Conservation (phyloP, 73 alveolate species). For the Symbiodinium natans region DNA sequence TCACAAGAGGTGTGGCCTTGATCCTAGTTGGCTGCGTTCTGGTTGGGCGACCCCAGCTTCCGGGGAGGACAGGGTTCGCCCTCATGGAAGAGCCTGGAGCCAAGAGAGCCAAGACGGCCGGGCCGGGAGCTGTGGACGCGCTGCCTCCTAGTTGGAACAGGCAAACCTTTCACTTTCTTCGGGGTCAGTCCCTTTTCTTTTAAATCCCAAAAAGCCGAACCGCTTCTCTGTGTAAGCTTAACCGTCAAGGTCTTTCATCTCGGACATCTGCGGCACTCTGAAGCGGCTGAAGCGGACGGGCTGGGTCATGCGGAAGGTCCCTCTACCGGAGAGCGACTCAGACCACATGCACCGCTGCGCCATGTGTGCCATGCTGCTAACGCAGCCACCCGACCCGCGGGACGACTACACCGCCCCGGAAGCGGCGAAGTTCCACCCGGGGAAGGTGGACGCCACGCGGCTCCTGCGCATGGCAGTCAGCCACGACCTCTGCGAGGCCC, state of each 20-base stretch:
- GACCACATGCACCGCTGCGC: slow-evolving; percentile 94
- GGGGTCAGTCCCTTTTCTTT: too few species aligned
- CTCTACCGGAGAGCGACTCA: slow-evolving; percentile 75
- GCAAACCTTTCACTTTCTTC: too few species aligned
- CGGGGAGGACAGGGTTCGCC: not conserved
- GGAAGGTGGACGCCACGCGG: slow-evolving; percentile 79
- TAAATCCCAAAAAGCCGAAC: too few species aligned
- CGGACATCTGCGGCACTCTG: slow-evolving; percentile 81
- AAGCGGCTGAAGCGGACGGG: slow-evolving; percentile 91
- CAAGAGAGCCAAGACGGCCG: slow-evolving; percentile 46
- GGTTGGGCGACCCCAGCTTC: not conserved
- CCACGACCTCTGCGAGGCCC: slow-evolving; percentile 92
- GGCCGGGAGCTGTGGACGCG: slow-evolving; percentile 11
- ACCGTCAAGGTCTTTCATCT: slow-evolving; percentile 65
- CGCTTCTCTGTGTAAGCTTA: too few species aligned
- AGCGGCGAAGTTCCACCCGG: slow-evolving; percentile 51
- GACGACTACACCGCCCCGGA: slow-evolving; percentile 59
- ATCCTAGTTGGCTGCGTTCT: not conserved
- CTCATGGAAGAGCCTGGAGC: slow-evolving; percentile 26
- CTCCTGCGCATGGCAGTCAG: slow-evolving; percentile 76
- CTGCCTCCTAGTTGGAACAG: too few species aligned
- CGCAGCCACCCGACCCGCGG: slow-evolving; percentile 91
- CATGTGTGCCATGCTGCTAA: slow-evolving; percentile 86
- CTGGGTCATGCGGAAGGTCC: slow-evolving; percentile 89
- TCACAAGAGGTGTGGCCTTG: too few species aligned